phyloP scores from a whole-genome alignment of 768 basidiomycete genomes.

The Boletus barrowsii region DNA sequence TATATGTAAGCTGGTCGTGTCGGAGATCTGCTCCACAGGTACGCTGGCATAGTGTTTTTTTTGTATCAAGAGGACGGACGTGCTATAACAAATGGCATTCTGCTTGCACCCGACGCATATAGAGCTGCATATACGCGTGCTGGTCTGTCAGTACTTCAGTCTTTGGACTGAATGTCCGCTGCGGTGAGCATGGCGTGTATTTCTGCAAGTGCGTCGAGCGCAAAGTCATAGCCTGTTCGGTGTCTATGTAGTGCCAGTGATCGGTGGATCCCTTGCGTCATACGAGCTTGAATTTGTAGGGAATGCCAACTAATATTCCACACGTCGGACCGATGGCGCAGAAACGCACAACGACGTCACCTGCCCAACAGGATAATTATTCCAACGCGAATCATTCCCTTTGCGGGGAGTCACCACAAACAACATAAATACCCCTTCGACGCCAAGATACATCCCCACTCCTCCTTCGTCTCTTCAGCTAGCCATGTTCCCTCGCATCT shows the following conservation, averaged over 20 bases:
- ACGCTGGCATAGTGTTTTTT: too few relatives aligned
- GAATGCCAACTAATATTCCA: slow-evolving; percentile 8
- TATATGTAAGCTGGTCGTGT: neutral
- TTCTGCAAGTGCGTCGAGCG: too few relatives aligned
- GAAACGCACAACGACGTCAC: slow-evolving; percentile 13
- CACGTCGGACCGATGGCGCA: neutral
- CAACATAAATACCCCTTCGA: slow-evolving; percentile 24
- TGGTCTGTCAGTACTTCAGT: neutral
- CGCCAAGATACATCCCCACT: neutral
- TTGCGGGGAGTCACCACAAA: slow-evolving; percentile 5
- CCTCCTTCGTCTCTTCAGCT: neutral
- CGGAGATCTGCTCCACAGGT: too few relatives aligned
- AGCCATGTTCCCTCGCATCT: slow-evolving; percentile 22
- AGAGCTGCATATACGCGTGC: slow-evolving; percentile 4
- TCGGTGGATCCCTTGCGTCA: too few relatives aligned
- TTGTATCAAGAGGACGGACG: too few relatives aligned
- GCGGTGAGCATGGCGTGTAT: neutral
- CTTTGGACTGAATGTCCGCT: neutral
- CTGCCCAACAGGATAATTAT: neutral
- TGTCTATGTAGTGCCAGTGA: too few relatives aligned
- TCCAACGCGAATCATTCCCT: slow-evolving; percentile 10
- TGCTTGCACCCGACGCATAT: neutral
- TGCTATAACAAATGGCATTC: neutral
- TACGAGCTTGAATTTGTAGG: neutral
- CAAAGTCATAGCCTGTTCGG: too few relatives aligned